phyloP scores from a whole-genome alignment of 2,329 filamentous ascomycete species.

The Nemania serpens region DNA sequence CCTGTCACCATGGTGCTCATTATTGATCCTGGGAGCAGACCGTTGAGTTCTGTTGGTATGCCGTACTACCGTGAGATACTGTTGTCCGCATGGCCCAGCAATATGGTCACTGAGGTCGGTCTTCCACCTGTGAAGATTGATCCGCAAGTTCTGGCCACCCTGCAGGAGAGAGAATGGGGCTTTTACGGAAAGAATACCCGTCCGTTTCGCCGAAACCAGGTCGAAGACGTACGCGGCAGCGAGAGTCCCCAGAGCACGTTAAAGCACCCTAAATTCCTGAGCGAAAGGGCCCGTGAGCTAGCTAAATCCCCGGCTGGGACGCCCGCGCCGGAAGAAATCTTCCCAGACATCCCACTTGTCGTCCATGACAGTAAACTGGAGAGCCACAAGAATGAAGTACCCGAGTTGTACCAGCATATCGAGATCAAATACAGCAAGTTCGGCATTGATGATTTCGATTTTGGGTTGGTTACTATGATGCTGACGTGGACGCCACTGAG shows the following conservation, averaged over 20 bases:
- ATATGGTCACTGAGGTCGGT: conserved; percentile 82
- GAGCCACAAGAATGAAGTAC: conserved; percentile 78
- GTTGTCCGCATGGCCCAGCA: conserved; percentile 86
- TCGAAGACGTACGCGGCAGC: conserved; percentile 72
- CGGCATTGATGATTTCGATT: conserved; percentile 99
- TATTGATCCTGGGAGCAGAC: conserved; percentile 51
- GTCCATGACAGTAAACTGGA: conserved; percentile 73
- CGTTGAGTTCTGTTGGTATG: conserved; percentile 84
- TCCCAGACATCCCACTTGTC: conserved; percentile 65
- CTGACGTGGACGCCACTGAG: background rate
- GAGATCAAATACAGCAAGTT: conserved; percentile 99
- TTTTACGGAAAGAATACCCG: conserved; percentile 78
- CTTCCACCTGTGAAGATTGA: conserved; percentile 80
- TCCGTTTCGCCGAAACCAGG: conserved; percentile 77
- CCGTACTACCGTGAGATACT: conserved; percentile 90
- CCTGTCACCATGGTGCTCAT: background rate
- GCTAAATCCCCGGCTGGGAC: conserved; percentile 51
- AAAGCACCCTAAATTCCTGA: conserved; percentile 87
- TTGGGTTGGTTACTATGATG: conserved; percentile 63
- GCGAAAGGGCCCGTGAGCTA: conserved; percentile 82
- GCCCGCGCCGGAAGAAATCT: conserved; percentile 48
- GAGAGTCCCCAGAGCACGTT: conserved; percentile 66
- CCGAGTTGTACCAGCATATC: conserved; percentile 87
- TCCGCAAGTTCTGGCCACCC: conserved; percentile 66
- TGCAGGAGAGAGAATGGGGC: conserved; percentile 76